Evolutionary conservation across 2,329 filamentous ascomycete genomes (phyloP).

Genomic region (Westerdykella ornata): DNA sequence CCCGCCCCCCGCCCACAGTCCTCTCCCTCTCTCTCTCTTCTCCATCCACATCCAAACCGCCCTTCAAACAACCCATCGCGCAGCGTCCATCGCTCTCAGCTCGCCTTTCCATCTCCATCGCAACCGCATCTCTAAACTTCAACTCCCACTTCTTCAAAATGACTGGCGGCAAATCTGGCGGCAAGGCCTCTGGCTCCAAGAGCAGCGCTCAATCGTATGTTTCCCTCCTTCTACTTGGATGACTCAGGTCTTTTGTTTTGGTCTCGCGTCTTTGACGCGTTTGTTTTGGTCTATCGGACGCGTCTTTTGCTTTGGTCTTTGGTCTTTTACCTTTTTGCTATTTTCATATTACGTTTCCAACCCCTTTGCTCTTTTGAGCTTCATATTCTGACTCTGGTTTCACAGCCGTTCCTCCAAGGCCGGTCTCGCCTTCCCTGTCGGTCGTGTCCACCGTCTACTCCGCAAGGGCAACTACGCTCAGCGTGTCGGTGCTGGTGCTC

Average conservation of each 20-base stretch:
- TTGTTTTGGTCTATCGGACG: slow-evolving; percentile 32
- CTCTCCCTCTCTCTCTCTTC: slow-evolving; percentile 30
- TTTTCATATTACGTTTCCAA: slow-evolving; percentile 12
- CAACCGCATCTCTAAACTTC: slow-evolving; percentile 14
- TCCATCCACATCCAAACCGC: slow-evolving; percentile 28
- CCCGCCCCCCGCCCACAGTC: slow-evolving; percentile 30
- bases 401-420: slow-evolving; percentile 97
- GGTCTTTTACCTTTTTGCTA: slow-evolving; percentile 11
- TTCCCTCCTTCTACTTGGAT: slow-evolving; percentile 10
- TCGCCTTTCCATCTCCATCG: slow-evolving; percentile 10
- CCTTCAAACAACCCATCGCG: slow-evolving; percentile 30
- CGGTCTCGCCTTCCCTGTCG: slow-evolving; percentile 96
- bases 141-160: slow-evolving; percentile 64
- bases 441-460: slow-evolving; percentile 97
- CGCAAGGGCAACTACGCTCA: slow-evolving; percentile 99
- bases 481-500: slow-evolving; percentile 96
- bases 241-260: slow-evolving; percentile 4
- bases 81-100: slow-evolving; percentile 23
- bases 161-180: slow-evolving; percentile 99
- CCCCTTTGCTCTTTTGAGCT: slow-evolving; percentile 15
- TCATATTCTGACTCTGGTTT: slow-evolving; percentile 7
- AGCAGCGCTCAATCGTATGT: slow-evolving; percentile 93
- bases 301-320: slow-evolving; percentile 27
- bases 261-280: slow-evolving; percentile 17
- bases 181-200: slow-evolving; percentile 99